Conservation (phyloP, 441 rosid genomes). For the Adansonia gregorii region DNA sequence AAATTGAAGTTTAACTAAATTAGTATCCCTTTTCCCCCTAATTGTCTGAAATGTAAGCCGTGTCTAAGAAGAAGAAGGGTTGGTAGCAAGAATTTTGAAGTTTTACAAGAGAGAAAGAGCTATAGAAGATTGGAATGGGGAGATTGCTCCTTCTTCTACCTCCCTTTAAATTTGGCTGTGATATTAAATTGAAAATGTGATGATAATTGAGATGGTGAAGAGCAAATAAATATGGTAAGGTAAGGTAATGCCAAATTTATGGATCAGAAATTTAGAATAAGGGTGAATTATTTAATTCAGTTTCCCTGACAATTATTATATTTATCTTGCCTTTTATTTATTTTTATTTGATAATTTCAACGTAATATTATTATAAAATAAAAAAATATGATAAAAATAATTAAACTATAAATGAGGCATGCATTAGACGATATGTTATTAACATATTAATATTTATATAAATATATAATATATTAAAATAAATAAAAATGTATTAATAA, state of each 20-base stretch:
- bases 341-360: too few relatives aligned
- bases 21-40: neutral
- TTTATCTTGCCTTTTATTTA: neutral
- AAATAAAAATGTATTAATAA: too few relatives aligned
- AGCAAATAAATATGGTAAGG: neutral
- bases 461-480: too few relatives aligned
- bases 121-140: neutral
- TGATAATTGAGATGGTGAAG: neutral
- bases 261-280: neutral
- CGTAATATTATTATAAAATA: too few relatives aligned
- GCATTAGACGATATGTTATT: too few relatives aligned
- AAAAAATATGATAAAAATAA: too few relatives aligned
- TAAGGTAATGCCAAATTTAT: constrained; percentile 3
- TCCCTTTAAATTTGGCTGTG: neutral
- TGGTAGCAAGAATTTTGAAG: neutral
- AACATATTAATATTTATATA: too few relatives aligned
- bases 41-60: neutral
- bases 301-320: neutral
- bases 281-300: neutral
- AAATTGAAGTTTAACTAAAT: neutral
- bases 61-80: neutral
- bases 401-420: too few relatives aligned
- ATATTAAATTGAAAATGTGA: neutral
- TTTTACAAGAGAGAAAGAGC: neutral
- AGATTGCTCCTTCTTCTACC: constrained; percentile 13